These are phyloP conservation scores for Colletotrichum caudatum DNA, from an alignment of 2,329 filamentous ascomycete genomes.

Conservation along the genomic window DNA sequence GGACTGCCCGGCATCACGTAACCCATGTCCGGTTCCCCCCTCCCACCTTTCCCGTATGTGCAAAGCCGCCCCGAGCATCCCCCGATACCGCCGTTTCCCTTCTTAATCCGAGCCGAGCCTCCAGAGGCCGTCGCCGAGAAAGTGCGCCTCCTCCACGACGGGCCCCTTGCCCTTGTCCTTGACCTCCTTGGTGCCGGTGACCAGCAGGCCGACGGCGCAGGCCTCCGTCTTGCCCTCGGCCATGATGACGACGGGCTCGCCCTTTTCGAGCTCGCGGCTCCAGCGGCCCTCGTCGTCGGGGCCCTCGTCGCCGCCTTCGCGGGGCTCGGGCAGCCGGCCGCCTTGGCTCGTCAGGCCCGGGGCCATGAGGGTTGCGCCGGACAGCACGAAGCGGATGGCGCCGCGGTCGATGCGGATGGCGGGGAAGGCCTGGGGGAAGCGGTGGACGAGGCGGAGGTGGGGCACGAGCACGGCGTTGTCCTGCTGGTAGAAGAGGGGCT, in stretches of 20 bases:
- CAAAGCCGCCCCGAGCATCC: neutral
- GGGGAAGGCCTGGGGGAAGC: constrained; percentile 86
- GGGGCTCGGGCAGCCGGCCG: constrained; percentile 77
- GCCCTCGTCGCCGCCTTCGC: constrained; percentile 56
- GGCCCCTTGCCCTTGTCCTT: constrained; percentile 95
- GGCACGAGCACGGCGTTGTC: constrained; percentile 81
- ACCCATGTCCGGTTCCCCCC: neutral
- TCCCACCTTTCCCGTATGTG: neutral
- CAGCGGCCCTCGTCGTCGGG: constrained; percentile 65
- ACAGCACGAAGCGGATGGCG: constrained; percentile 95
- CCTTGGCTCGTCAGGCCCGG: constrained; percentile 89
- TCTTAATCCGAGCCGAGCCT: constrained; percentile 67
- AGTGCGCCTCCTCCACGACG: constrained; percentile 94
- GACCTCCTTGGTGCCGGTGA: constrained; percentile 88
- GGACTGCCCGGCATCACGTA: neutral
- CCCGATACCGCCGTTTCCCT: neutral
- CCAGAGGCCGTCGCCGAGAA: constrained; percentile 94
- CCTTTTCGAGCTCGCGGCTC: constrained; percentile 79
- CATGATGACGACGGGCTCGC: constrained; percentile 87
- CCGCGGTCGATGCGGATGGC: constrained; percentile 92
- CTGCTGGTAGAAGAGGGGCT: constrained; percentile 93
- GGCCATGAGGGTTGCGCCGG: constrained; percentile 94
- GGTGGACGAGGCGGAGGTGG: constrained; percentile 89
- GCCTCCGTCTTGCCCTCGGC: constrained; percentile 95
- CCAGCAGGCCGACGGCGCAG: constrained; percentile 87